These are phyloP conservation scores for baker's yeast (Saccharomyces cerevisiae) DNA, from an alignment of 805 yeast species.

Conservation along the genomic window DNA sequence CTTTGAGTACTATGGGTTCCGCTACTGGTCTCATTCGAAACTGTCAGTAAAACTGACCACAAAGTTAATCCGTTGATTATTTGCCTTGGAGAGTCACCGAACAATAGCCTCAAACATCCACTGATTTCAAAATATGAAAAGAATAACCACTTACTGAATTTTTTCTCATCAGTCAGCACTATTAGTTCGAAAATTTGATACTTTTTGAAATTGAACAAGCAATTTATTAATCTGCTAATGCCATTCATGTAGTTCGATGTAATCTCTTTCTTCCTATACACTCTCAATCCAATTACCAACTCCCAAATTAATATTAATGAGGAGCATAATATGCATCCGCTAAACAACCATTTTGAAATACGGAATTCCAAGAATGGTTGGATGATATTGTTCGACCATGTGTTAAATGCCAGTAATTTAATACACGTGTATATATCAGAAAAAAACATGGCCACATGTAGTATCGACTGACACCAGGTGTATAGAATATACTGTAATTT, in stretches of 20 bases:
- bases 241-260: conserved; percentile 62
- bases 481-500: conserved; percentile 7
- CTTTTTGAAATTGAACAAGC: conserved; percentile 50
- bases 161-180: conserved; percentile 43
- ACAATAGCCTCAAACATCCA: conserved; percentile 49
- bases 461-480: conserved; percentile 30
- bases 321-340: conserved; percentile 71
- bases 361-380: conserved; percentile 41
- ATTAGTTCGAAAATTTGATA: conserved; percentile 67
- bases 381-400: conserved; percentile 50
- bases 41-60: conserved; percentile 37
- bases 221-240: conserved; percentile 50
- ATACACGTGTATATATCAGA: conserved; percentile 75
- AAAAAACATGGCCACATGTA: conserved; percentile 48
- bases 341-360: conserved; percentile 58
- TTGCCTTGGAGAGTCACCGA: conserved; percentile 83
- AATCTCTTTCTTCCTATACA: conserved; percentile 54
- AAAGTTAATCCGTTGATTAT: conserved; percentile 70
- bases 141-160: conserved; percentile 61
- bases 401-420: conserved; percentile 58
- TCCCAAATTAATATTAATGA: conserved; percentile 49
- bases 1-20: conserved; percentile 15
- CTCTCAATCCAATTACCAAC: conserved; percentile 46
- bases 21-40: conserved; percentile 12
- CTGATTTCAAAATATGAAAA: conserved; percentile 56